phyloP scores from a whole-genome alignment of 257 asterid genomes.

The Forsythia suspensa region DNA sequence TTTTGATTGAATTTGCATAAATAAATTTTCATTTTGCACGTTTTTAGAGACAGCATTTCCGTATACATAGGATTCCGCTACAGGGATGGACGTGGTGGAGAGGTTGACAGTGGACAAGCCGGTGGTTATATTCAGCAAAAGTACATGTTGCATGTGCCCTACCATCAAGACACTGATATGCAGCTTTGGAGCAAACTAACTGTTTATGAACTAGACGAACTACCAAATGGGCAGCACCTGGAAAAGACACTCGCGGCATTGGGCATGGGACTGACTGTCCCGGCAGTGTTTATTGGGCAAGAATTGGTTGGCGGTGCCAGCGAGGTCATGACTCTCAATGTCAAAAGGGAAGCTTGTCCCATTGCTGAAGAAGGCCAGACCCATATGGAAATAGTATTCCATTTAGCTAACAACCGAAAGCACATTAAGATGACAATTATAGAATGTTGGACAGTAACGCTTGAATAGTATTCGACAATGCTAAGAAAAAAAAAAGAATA shows the following conservation, averaged over 20 bases:
- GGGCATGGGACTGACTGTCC: conserved; percentile 41
- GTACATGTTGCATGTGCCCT: conserved; percentile 68
- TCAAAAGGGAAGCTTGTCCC: conserved; percentile 60
- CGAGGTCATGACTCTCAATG: conserved; percentile 73
- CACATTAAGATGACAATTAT: background rate
- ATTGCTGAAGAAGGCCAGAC: conserved; percentile 67
- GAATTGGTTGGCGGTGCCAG: conserved; percentile 63
- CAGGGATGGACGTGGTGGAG: conserved; percentile 47
- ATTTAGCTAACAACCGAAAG: background rate
- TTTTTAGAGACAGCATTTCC: background rate
- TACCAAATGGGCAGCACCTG: conserved; percentile 52
- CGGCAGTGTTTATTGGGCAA: conserved; percentile 65
- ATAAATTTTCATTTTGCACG: background rate
- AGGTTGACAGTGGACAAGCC: conserved; percentile 59
- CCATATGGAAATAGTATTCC: conserved; percentile 58
- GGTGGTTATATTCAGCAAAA: conserved; percentile 74
- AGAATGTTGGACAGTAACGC: background rate
- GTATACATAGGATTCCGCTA: conserved; percentile 10
- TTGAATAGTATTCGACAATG: background rate
- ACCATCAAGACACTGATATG: conserved; percentile 56
- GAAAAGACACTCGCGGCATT: conserved; percentile 44
- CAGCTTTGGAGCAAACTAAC: conserved; percentile 64
- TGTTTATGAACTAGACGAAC: conserved; percentile 59
- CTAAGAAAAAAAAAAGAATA: no score
- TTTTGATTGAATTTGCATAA: background rate